phyloP scores from a whole-genome alignment of 2,329 filamentous ascomycete genomes.

The Arthrobotrys conoides region DNA sequence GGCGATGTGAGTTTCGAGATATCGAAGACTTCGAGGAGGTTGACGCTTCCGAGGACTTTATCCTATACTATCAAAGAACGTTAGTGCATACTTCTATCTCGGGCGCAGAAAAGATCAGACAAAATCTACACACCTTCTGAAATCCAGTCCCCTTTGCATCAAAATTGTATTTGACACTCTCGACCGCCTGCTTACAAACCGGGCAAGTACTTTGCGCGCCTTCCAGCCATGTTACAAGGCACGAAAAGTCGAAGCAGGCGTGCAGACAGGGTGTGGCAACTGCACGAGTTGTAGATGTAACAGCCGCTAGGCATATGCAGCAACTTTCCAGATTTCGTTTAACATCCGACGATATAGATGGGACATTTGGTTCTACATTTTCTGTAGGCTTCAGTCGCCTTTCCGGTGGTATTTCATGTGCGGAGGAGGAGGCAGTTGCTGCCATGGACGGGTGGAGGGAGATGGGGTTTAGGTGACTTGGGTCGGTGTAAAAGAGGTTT shows the following conservation, averaged over 20 bases:
- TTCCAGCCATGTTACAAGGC: conserved; percentile 57
- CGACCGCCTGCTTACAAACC: conserved; percentile 54
- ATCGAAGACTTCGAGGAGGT: conserved; percentile 6
- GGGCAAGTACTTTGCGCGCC: conserved; percentile 48
- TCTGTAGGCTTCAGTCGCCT: conserved; percentile 18
- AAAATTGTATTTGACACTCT: conserved; percentile 55
- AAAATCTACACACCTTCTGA: conserved; percentile 45
- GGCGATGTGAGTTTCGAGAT: conserved; percentile 22
- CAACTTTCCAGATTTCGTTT: conserved; percentile 39
- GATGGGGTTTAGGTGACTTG: conserved; percentile 12
- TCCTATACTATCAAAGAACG: conserved; percentile 32
- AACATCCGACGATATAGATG: background rate
- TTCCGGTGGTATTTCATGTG: conserved; percentile 29
- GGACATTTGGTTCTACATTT: conserved; percentile 39
- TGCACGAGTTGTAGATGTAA: conserved; percentile 51
- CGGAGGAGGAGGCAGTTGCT: conserved; percentile 27
- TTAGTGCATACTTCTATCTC: background rate
- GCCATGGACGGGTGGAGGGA: conserved; percentile 30
- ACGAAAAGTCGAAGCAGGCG: conserved; percentile 60
- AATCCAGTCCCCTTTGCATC: conserved; percentile 50
- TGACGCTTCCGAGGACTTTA: conserved; percentile 29
- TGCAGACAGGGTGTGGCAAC: conserved; percentile 56
- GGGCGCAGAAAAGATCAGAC: background rate
- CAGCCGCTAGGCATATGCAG: conserved; percentile 42
- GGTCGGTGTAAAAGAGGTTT: conserved; percentile 10